Evolutionary conservation across 1,284 basidiomycete species (phyloP).

Genomic region (Malassezia furfur): DNA sequence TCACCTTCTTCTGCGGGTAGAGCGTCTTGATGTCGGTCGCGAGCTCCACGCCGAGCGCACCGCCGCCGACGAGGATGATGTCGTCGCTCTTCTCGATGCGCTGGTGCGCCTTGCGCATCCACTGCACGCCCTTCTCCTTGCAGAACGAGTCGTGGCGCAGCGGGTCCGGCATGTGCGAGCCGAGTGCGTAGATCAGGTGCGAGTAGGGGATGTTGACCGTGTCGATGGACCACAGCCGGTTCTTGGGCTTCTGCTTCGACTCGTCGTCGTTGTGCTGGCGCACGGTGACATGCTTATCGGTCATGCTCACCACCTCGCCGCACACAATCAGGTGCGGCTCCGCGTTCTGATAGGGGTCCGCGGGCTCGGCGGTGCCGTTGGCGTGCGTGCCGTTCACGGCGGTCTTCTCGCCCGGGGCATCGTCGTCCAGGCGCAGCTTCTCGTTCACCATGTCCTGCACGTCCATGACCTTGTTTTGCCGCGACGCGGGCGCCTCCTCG

Average conservation of each 20-base stretch:
- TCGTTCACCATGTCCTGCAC: neutral
- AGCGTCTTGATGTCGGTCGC: constrained; percentile 41
- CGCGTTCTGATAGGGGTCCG: constrained; percentile 10
- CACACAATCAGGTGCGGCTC: constrained; percentile 41
- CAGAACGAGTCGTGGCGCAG: constrained; percentile 38
- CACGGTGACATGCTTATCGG: constrained; percentile 31
- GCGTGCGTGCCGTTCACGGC: no score
- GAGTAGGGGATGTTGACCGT: constrained; percentile 41
- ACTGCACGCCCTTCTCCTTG: constrained; percentile 32
- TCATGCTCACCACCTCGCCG: constrained; percentile 37
- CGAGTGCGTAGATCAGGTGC: constrained; percentile 45
- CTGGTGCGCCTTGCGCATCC: constrained; percentile 37
- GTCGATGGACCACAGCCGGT: constrained; percentile 41
- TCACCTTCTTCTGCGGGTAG: constrained; percentile 32
- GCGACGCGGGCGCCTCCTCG: neutral
- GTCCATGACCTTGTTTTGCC: neutral
- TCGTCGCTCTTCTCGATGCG: constrained; percentile 31
- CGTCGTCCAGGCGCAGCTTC: constrained; percentile 2
- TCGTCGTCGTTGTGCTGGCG: constrained; percentile 17
- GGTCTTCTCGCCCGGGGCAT: neutral
- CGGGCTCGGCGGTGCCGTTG: neutral
- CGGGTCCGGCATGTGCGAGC: constrained; percentile 45
- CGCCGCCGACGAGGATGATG: constrained; percentile 45
- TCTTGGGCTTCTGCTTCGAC: constrained; percentile 12
- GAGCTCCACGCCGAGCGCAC: constrained; percentile 43